Evolutionary conservation across 1,284 basidiomycete species (phyloP).

Genomic region (Malassezia psittaci): DNA sequence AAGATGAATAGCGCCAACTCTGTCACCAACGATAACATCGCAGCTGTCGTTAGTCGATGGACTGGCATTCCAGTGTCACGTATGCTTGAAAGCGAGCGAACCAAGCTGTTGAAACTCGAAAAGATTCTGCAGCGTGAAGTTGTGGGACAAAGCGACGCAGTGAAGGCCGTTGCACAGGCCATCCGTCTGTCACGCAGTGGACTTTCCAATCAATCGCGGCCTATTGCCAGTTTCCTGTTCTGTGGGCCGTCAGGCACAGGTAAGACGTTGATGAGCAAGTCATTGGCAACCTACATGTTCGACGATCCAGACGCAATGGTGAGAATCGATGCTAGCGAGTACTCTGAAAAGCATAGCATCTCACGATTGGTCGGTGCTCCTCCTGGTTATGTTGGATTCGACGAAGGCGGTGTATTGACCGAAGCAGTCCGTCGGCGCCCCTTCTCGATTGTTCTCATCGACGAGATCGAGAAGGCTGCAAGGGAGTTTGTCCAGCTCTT

Average conservation of each 20-base stretch:
- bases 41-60: slow-evolving; percentile 55
- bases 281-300: slow-evolving; percentile 51
- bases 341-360: slow-evolving; percentile 53
- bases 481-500: slow-evolving; percentile 77
- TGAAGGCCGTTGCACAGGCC: slow-evolving; percentile 55
- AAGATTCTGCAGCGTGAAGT: slow-evolving; percentile 46
- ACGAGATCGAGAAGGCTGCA: slow-evolving; percentile 60
- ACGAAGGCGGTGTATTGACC: slow-evolving; percentile 63
- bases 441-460: slow-evolving; percentile 47
- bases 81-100: slow-evolving; percentile 47
- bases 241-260: slow-evolving; percentile 51
- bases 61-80: slow-evolving; percentile 49
- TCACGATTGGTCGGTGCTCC: slow-evolving; percentile 53
- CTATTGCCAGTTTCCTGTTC: slow-evolving; percentile 53
- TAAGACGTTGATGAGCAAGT: slow-evolving; percentile 54
- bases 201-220: slow-evolving; percentile 53
- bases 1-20: slow-evolving; percentile 29
- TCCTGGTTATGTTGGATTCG: slow-evolving; percentile 76
- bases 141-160: slow-evolving; percentile 55
- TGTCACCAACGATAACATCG: slow-evolving; percentile 50
- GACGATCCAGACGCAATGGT: slow-evolving; percentile 54
- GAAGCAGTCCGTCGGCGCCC: slow-evolving; percentile 48
- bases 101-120: slow-evolving; percentile 42
- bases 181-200: slow-evolving; percentile 56
- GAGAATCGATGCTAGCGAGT: slow-evolving; percentile 54